Conservation (phyloP, 2,329 filamentous ascomycete species). For the Zymoseptoria ardabiliae region DNA sequence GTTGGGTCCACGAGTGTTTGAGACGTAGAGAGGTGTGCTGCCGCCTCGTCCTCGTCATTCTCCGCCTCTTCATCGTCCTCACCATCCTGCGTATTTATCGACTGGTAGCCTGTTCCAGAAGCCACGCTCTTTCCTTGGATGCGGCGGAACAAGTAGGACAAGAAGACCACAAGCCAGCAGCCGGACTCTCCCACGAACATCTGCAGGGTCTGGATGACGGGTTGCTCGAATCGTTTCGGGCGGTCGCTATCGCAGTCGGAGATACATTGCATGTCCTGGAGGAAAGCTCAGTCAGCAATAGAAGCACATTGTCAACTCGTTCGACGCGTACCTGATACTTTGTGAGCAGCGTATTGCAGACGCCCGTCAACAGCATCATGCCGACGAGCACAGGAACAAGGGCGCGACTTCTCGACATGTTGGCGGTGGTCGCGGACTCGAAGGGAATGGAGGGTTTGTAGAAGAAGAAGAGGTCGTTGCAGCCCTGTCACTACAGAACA, state of each 20-base stretch:
- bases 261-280: constrained; percentile 91
- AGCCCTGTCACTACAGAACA: background rate
- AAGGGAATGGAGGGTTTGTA: background rate
- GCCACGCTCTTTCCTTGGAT: constrained; percentile 16
- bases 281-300: background rate
- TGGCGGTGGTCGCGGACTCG: background rate
- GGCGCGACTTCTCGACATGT: constrained; percentile 52
- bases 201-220: constrained; percentile 88
- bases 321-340: constrained; percentile 71
- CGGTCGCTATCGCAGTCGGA: constrained; percentile 71
- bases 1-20: constrained; percentile 32
- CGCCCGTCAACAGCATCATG: constrained; percentile 94
- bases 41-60: constrained; percentile 34
- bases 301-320: background rate
- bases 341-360: constrained; percentile 93
- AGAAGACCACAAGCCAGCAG: constrained; percentile 83
- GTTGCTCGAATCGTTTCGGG: constrained; percentile 77
- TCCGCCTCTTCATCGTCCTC: constrained; percentile 30
- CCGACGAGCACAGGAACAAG: constrained; percentile 77
- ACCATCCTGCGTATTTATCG: constrained; percentile 24
- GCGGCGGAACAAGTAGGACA: constrained; percentile 56
- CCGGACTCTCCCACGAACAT: constrained; percentile 98
- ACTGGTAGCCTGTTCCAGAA: constrained; percentile 16
- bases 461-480: background rate
- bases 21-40: constrained; percentile 34